Base-by-base conservation (phyloP, 2,329 filamentous ascomycete species). In the Xylariaceae sp. region DNA sequence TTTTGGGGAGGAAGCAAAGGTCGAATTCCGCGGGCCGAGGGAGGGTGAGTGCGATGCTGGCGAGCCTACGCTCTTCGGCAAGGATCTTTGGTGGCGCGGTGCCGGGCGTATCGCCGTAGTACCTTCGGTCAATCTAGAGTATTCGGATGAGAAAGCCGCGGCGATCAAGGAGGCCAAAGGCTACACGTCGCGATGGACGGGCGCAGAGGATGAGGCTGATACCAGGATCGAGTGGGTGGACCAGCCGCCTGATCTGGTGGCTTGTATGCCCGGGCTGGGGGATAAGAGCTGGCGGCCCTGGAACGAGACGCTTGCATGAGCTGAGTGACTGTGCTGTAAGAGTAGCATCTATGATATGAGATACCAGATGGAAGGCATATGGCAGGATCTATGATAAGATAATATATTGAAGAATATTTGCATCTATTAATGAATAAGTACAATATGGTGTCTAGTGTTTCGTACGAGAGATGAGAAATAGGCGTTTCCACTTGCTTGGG, bases 51-150 rank as follows among this genome's bases (percentile, higher is more conserved):
- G 77, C 42, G 63, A 55, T 9, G 68, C 73, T 46, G 76, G 76
- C 3, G 78, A 81, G 54, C 74, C 77, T 2, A 67, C 70, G 40
- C 52, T 79, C 9, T 73, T 81, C 33, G 74, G 72, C 47, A 80
- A 79, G 43, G 77, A 81, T 46, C 42, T 81, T 50, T 81, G 76
- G 73, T 64, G 51, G 12, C 48, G 55, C 4, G 73, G 73, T 2
- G 68, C 67, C 44, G 64, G 69, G 11, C 75, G 68, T 49, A 76
- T 81, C 45, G 76, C 76, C 0, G 73, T 78, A 1, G 64, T 81
- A 9, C 77, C 78, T 0, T 67, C 64, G 3, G 68, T 81, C 3
- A 79, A 76, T 47, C 56, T 81, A 2, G 76, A 72, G 44, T 80
- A 81, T 51, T 66, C 66, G 3, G 61, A 76, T 45, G 64, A 70